Conservation (phyloP, 495 filamentous ascomycete genomes). For the Apiosordaria backusii region DNA sequence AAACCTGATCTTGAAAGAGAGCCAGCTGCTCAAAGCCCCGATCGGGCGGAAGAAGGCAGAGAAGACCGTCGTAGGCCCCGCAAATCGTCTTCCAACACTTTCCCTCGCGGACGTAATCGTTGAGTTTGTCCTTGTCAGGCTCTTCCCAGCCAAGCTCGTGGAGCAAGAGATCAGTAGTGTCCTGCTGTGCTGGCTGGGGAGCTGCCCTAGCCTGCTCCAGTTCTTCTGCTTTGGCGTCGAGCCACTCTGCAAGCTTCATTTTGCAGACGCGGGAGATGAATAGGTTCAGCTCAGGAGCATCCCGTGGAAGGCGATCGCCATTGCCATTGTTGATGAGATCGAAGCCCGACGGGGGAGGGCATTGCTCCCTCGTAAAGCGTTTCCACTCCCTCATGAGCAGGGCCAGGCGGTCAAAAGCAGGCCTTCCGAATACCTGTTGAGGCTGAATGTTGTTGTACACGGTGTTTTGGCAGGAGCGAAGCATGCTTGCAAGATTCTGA, state of each 20-base stretch:
- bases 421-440: constrained; percentile 14
- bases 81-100: constrained; percentile 33
- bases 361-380: constrained; percentile 2
- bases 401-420: constrained; percentile 28
- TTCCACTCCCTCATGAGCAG: constrained; percentile 28
- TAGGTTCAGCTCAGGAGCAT: constrained; percentile 20
- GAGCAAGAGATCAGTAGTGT: constrained; percentile 16
- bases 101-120: constrained; percentile 31
- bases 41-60: constrained; percentile 25
- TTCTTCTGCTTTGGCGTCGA: constrained; percentile 2
- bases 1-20: constrained; percentile 23
- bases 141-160: constrained; percentile 24
- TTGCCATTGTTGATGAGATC: constrained; percentile 18
- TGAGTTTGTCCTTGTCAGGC: constrained; percentile 15
- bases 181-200: not conserved
- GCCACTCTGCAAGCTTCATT: constrained; percentile 20
- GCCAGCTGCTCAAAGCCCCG: constrained; percentile 21
- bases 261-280: constrained; percentile 29
- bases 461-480: not conserved
- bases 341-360: constrained; percentile 10
- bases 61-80: constrained; percentile 22
- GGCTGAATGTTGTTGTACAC: not conserved
- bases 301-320: constrained; percentile 15
- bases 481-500: not conserved
- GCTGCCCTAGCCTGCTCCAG: not conserved